These are phyloP conservation scores for Houttuynia cordata DNA, from an alignment of 164 flowering plant genomes.

Conservation along the genomic window DNA sequence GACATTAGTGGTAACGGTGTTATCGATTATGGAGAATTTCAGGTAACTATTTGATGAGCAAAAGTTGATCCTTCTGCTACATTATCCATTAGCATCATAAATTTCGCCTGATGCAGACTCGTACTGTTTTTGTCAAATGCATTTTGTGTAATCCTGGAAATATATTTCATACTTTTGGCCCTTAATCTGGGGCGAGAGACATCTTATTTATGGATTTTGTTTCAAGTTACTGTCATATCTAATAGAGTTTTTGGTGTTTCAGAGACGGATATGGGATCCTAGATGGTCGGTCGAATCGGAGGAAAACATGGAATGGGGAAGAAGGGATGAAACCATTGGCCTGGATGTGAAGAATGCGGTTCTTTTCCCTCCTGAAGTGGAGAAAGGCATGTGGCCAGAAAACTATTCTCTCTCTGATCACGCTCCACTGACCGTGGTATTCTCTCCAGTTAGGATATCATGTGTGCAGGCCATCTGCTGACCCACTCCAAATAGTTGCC, in stretches of 20 bases:
- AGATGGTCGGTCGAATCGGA: constrained; percentile 32
- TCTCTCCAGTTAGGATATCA: constrained; percentile 81
- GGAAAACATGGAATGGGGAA: constrained; percentile 15
- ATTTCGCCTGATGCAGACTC: neutral
- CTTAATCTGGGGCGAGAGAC: neutral
- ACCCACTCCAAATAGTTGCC: neutral
- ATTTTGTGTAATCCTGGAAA: too few species aligned
- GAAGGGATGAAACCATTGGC: constrained; percentile 37
- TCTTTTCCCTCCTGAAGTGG: constrained; percentile 89
- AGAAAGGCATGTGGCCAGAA: constrained; percentile 94
- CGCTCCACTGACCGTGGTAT: constrained; percentile 83
- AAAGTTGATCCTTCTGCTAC: neutral
- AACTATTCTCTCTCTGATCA: constrained; percentile 94
- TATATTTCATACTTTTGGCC: neutral
- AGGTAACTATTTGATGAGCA: constrained; percentile 27
- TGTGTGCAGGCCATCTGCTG: constrained; percentile 31
- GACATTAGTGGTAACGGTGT: constrained; percentile 68
- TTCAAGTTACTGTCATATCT: neutral
- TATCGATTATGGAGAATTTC: constrained; percentile 68
- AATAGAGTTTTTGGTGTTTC: constrained; percentile 14
- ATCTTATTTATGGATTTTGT: neutral
- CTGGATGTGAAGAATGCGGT: constrained; percentile 86
- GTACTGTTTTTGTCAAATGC: neutral
- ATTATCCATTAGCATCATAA: neutral
- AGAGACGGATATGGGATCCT: constrained; percentile 74